A percentile compares a stretch with the other conserved stretches of the same genome.
Conservation (phyloP, 2,329 filamentous ascomycete genomes). For the Paecilomyces variotii region DNA sequence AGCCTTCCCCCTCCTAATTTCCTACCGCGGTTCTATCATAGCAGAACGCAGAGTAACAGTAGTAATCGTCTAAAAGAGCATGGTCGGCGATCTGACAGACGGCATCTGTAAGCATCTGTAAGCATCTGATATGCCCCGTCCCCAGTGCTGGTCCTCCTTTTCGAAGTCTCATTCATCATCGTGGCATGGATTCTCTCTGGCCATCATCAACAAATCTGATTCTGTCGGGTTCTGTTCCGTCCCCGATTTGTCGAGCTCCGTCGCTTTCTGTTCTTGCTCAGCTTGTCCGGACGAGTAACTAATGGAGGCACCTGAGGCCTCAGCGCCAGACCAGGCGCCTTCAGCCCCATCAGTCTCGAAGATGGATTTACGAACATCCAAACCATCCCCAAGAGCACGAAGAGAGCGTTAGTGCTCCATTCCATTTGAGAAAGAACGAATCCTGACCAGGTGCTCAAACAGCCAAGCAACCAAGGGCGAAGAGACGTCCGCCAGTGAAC, state of each 20-base stretch:
- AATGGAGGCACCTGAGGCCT: background rate
- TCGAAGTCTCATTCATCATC: background rate
- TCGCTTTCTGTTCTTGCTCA: background rate
- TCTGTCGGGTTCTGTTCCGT: background rate
- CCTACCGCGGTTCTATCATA: background rate
- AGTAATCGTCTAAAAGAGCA: background rate
- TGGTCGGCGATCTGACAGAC: background rate
- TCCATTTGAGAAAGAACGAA: background rate
- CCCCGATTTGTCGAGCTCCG: background rate
- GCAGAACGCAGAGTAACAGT: background rate
- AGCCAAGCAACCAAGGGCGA: constrained; percentile 14
- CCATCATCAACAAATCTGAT: background rate
- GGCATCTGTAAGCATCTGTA: background rate
- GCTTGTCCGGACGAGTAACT: background rate
- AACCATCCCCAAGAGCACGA: background rate
- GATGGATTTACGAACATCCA: background rate
- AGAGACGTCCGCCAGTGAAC: constrained; percentile 18
- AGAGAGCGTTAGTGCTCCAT: background rate
- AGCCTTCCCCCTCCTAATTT: background rate
- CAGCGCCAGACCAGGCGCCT: background rate
- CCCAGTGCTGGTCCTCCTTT: background rate
- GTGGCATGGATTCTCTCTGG: background rate
- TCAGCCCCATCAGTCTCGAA: background rate
- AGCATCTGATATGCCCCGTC: background rate
- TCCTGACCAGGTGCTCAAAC: constrained; percentile 5